phyloP scores from a whole-genome alignment of 768 basidiomycete species.

The Hypholoma fasciculare region DNA sequence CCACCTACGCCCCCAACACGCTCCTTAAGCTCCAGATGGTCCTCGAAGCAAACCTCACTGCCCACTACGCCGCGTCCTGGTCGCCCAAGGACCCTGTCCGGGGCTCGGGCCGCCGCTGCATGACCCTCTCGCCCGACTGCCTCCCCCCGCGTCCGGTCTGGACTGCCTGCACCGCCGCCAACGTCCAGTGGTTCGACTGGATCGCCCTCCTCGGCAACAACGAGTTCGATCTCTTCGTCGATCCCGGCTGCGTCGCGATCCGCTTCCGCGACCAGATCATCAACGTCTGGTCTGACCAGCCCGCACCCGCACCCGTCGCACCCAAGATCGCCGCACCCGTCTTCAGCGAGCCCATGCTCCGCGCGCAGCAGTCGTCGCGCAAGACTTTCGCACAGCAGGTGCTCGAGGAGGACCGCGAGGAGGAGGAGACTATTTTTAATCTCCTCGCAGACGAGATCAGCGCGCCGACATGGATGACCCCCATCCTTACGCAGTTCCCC shows the following conservation, averaged over 20 bases:
- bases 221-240: constrained; percentile 80
- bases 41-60: constrained; percentile 73
- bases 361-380: constrained; percentile 18
- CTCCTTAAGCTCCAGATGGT: constrained; percentile 69
- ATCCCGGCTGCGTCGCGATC: constrained; percentile 76
- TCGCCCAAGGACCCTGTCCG: constrained; percentile 59
- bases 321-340: constrained; percentile 17
- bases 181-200: constrained; percentile 84
- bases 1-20: constrained; percentile 56
- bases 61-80: constrained; percentile 71
- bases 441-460: constrained; percentile 73
- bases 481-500: constrained; percentile 62
- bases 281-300: constrained; percentile 64
- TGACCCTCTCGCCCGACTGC: constrained; percentile 67
- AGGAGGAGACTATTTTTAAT: constrained; percentile 72
- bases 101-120: constrained; percentile 72
- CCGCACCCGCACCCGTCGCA: too few species aligned
- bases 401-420: constrained; percentile 67
- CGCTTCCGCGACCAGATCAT: constrained; percentile 53
- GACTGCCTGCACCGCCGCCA: constrained; percentile 65
- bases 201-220: constrained; percentile 64
- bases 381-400: constrained; percentile 79
- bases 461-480: constrained; percentile 69
- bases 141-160: constrained; percentile 74
- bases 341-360: constrained; percentile 18